Evolutionary conservation across 345 rosid genomes (phyloP).

Genomic region (Sapria himalayana): DNA sequence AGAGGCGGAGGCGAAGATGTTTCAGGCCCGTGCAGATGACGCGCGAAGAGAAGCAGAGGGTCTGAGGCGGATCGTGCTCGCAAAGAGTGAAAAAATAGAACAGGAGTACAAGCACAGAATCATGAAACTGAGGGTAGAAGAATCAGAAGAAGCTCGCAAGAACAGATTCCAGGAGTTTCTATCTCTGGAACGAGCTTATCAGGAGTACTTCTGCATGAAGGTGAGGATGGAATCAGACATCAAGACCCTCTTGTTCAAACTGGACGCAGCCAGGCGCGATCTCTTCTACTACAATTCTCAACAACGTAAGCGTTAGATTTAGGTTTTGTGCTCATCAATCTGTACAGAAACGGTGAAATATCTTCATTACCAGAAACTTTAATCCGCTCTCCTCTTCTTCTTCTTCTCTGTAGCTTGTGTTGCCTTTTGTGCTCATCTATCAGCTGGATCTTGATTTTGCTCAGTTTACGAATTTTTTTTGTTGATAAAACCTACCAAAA

Average conservation of each 20-base stretch:
- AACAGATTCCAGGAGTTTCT: conserved; percentile 51
- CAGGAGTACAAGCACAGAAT: conserved; percentile 44
- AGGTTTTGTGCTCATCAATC: conserved; percentile 11
- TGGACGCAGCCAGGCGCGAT: conserved; percentile 69
- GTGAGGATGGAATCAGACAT: conserved; percentile 86
- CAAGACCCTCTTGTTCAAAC: conserved; percentile 50
- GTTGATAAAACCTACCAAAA: no score
- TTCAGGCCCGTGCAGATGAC: conserved; percentile 70
- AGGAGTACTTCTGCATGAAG: conserved; percentile 58
- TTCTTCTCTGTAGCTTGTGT: no score
- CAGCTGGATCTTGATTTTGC: no score
- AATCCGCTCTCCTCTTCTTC: no score
- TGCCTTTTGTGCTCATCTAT: no score
- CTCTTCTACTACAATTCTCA: conserved; percentile 6
- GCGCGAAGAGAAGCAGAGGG: conserved; percentile 85
- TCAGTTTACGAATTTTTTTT: no score
- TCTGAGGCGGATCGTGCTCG: conserved; percentile 49
- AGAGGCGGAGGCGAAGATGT: conserved; percentile 82
- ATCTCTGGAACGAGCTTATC: conserved; percentile 54
- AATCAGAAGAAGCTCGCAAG: conserved; percentile 40
- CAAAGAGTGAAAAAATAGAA: conserved; percentile 59
- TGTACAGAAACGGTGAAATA: conserved; percentile 17
- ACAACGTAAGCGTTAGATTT: conserved; percentile 2
- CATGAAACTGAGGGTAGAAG: conserved; percentile 37
- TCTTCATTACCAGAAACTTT: no score